phyloP scores from a whole-genome alignment of 2,329 filamentous ascomycete species.

The Geoglossum cookeanum region DNA sequence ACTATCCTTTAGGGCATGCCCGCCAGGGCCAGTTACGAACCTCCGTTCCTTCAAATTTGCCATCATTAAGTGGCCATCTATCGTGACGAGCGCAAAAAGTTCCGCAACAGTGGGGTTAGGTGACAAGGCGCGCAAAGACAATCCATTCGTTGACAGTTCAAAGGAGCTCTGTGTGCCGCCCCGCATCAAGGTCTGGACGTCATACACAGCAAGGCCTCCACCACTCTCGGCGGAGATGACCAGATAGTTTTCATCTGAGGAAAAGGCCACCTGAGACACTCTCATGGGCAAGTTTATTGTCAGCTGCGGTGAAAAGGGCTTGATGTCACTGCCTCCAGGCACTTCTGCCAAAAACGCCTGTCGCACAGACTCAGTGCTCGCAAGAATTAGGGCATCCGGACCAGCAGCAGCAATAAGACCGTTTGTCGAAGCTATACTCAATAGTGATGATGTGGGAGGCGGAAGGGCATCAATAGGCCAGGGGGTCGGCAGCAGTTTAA shows the following conservation, averaged over 20 bases:
- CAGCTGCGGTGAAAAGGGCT: slow-evolving; percentile 53
- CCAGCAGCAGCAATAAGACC: slow-evolving; percentile 76
- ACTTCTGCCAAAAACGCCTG: slow-evolving; percentile 48
- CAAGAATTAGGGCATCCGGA: slow-evolving; percentile 58
- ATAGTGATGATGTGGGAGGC: slow-evolving; percentile 57
- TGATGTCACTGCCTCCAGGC: slow-evolving; percentile 40
- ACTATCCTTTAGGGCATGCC: slow-evolving; percentile 47
- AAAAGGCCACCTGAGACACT: slow-evolving; percentile 79
- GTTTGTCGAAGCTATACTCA: slow-evolving; percentile 62
- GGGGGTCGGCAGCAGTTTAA: slow-evolving; percentile 56
- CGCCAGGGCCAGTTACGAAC: slow-evolving; percentile 38
- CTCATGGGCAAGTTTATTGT: slow-evolving; percentile 53
- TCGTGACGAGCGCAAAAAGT: slow-evolving; percentile 63
- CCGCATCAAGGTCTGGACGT: slow-evolving; percentile 47
- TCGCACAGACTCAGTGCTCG: slow-evolving; percentile 58
- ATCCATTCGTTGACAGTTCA: slow-evolving; percentile 58
- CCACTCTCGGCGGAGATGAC: slow-evolving; percentile 66
- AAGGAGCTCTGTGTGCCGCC: slow-evolving; percentile 49
- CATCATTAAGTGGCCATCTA: slow-evolving; percentile 63
- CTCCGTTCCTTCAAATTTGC: slow-evolving; percentile 54
- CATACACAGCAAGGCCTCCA: slow-evolving; percentile 68
- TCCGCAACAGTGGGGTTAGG: slow-evolving; percentile 65
- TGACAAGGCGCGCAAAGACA: slow-evolving; percentile 51
- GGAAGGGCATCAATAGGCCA: slow-evolving; percentile 57
- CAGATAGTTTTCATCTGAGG: slow-evolving; percentile 69